A percentile compares a stretch with the other conserved stretches of the same genome.
Evolutionary conservation across 179 eudicot genomes (phyloP).

Genomic region (Corrigiola litoralis): DNA sequence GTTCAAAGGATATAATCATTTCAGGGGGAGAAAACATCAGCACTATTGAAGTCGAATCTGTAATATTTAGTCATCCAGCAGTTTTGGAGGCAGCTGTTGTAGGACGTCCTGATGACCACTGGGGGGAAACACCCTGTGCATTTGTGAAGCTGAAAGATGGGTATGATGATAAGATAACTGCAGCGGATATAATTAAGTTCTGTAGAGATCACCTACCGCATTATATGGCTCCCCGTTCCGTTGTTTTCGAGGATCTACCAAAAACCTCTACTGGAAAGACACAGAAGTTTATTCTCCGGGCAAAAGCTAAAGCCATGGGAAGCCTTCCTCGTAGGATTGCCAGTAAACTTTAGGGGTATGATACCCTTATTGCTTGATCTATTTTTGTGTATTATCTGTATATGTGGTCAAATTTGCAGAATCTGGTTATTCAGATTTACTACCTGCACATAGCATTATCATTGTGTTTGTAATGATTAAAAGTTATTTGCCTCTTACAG

Average conservation of each 20-base stretch:
- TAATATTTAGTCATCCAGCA: constrained; percentile 55
- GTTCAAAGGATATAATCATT: constrained; percentile 68
- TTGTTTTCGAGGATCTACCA: constrained; percentile 67
- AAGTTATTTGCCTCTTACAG: not conserved
- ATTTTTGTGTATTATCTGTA: not conserved
- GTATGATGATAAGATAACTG: constrained; percentile 10
- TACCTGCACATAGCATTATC: not conserved
- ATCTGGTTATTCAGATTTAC: not conserved
- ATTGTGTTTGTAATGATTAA: not conserved
- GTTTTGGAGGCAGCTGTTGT: constrained; percentile 80
- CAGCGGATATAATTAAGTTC: constrained; percentile 51
- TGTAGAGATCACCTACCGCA: constrained; percentile 61
- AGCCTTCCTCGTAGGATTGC: constrained; percentile 37
- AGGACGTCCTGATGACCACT: constrained; percentile 73
- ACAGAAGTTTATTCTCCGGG: constrained; percentile 67
- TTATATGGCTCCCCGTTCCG: constrained; percentile 77
- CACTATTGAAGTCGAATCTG: constrained; percentile 73
- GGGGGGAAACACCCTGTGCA: constrained; percentile 90
- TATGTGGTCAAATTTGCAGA: not conserved
- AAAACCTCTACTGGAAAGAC: constrained; percentile 84
- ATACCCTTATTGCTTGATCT: not conserved
- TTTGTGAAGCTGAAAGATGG: constrained; percentile 70
- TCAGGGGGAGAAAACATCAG: constrained; percentile 93
- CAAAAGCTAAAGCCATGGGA: constrained; percentile 71
- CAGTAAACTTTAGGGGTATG: constrained; percentile 42